Evolutionary conservation across 2,329 filamentous ascomycete genomes (phyloP).

Genomic region (Akanthomyces lecanii): DNA sequence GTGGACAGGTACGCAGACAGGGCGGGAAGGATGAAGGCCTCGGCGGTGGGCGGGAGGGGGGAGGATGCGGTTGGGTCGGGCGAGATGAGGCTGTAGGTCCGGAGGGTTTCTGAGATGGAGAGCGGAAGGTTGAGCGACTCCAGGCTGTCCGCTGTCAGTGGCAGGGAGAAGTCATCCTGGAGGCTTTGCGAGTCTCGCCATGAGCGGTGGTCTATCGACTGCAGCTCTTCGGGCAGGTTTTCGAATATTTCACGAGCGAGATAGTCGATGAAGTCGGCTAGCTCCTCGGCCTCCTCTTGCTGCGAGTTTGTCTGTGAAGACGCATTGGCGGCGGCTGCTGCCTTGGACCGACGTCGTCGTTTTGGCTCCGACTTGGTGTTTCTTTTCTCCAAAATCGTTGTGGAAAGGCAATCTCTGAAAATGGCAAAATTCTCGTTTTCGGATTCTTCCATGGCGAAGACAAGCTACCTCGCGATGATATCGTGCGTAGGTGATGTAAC

Average conservation of each 20-base stretch:
- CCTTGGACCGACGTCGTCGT: slow-evolving; percentile 36
- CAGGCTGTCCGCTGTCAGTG: slow-evolving; percentile 52
- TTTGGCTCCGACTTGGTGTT: slow-evolving; percentile 41
- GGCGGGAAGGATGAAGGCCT: slow-evolving; percentile 59
- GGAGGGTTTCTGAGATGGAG: slow-evolving; percentile 61
- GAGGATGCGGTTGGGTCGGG: slow-evolving; percentile 31
- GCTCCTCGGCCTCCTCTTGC: slow-evolving; percentile 55
- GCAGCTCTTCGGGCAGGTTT: slow-evolving; percentile 57
- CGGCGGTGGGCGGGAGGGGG: slow-evolving; percentile 34
- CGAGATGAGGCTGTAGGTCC: slow-evolving; percentile 61
- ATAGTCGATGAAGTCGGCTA: slow-evolving; percentile 80
- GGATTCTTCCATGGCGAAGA: background rate
- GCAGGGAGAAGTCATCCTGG: slow-evolving; percentile 52
- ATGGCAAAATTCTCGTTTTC: slow-evolving; percentile 42
- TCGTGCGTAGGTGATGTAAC: slow-evolving; percentile 1
- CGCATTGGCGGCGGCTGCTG: slow-evolving; percentile 17
- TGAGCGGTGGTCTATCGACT: slow-evolving; percentile 55
- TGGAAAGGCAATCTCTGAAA: slow-evolving; percentile 72
- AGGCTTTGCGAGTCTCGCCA: slow-evolving; percentile 42
- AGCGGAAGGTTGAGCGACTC: slow-evolving; percentile 49
- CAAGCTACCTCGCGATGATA: background rate
- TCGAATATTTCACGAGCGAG: slow-evolving; percentile 66
- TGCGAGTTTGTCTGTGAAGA: slow-evolving; percentile 18
- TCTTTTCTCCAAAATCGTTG: slow-evolving; percentile 61
- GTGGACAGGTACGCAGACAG: slow-evolving; percentile 58